Conservation (phyloP, 2,329 filamentous ascomycete genomes). For the Epichloe festucae region DNA sequence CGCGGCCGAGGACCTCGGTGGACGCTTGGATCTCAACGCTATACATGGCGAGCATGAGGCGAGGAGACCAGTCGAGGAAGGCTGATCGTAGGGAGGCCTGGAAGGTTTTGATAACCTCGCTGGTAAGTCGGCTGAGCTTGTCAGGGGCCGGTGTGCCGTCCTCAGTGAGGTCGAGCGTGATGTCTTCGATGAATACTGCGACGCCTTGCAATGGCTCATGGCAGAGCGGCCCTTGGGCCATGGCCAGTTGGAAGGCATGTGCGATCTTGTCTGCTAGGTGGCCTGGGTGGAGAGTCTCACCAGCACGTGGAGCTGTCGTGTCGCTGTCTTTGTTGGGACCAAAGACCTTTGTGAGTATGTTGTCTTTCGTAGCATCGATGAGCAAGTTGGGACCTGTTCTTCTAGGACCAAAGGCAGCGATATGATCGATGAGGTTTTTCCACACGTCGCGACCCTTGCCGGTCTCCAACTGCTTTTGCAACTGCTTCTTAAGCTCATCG, state of each 20-base stretch:
- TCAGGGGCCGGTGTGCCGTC: conserved; percentile 47
- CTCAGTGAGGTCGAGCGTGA: conserved; percentile 45
- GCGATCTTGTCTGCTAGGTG: conserved; percentile 82
- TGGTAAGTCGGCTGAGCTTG: conserved; percentile 67
- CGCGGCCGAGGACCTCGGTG: conserved; percentile 85
- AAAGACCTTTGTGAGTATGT: conserved; percentile 62
- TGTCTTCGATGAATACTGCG: conserved; percentile 77
- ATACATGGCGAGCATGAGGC: conserved; percentile 96
- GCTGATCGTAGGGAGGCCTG: conserved; percentile 72
- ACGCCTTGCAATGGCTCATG: conserved; percentile 88
- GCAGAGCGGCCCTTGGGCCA: conserved; percentile 78
- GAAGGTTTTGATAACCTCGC: conserved; percentile 83
- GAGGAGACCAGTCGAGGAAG: conserved; percentile 90
- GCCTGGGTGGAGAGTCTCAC: conserved; percentile 41
- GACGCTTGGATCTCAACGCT: conserved; percentile 94
- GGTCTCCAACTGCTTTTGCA: conserved; percentile 55
- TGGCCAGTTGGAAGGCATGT: conserved; percentile 90
- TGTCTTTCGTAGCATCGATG: conserved; percentile 64
- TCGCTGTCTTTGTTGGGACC: conserved; percentile 22
- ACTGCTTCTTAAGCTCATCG: conserved; percentile 63
- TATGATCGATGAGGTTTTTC: conserved; percentile 63
- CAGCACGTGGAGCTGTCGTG: conserved; percentile 23
- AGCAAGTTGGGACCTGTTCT: conserved; percentile 80
- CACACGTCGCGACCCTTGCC: conserved; percentile 63
- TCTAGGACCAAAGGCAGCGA: conserved; percentile 81